phyloP scores from a whole-genome alignment of 345 rosid species.

The Hibiscus trionum region DNA sequence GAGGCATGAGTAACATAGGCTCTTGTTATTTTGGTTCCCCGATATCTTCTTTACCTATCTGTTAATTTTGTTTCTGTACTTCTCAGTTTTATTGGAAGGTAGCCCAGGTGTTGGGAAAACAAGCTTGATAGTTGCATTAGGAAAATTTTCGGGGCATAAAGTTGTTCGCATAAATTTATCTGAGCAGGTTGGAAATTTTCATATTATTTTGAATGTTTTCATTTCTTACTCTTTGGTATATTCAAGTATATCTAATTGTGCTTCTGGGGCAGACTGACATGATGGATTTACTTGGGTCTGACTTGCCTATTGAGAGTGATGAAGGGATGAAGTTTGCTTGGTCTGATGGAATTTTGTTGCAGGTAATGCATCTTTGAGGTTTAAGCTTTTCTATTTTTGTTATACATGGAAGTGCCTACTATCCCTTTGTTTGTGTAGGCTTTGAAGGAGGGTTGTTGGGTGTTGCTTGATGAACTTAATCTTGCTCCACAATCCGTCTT shows the following conservation, averaged over 20 bases:
- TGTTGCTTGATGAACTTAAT: slow-evolving; percentile 93
- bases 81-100: slow-evolving; percentile 81
- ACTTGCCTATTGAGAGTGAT: slow-evolving; percentile 79
- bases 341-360: slow-evolving; percentile 93
- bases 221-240: neutral
- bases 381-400: slow-evolving; percentile 1
- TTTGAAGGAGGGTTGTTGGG: slow-evolving; percentile 93
- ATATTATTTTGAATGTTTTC: neutral
- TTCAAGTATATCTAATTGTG: slow-evolving; percentile 13
- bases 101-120: slow-evolving; percentile 99
- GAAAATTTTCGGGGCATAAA: slow-evolving; percentile 87
- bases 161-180: slow-evolving; percentile 93
- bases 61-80: slow-evolving; percentile 5
- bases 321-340: slow-evolving; percentile 91
- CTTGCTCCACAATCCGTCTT: slow-evolving; percentile 97
- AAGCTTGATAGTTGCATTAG: slow-evolving; percentile 79
- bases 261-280: slow-evolving; percentile 74
- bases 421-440: slow-evolving; percentile 42
- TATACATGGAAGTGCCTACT: neutral
- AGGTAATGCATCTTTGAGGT: slow-evolving; percentile 38
- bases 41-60: slow-evolving; percentile 1
- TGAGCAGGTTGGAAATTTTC: slow-evolving; percentile 63
- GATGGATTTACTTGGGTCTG: slow-evolving; percentile 97
- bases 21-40: slow-evolving; percentile 7
- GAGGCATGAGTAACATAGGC: neutral